Base-by-base conservation (phyloP, 2,329 filamentous ascomycete genomes). In the Chaetomiaceae sp. region DNA sequence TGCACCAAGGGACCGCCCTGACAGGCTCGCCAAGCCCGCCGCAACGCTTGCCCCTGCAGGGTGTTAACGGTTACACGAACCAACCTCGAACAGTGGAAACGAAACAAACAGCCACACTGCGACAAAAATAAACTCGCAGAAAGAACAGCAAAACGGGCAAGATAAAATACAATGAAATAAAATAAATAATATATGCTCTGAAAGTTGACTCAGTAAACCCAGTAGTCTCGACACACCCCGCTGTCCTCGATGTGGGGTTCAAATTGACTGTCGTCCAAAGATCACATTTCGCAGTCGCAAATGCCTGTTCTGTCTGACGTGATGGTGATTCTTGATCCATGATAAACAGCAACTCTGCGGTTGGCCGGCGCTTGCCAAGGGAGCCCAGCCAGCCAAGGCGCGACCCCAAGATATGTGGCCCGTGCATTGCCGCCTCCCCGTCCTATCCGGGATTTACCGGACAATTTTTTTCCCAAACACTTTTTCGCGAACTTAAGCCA, bases 381-480 rank as follows among this genome's bases (percentile, higher is more conserved):
- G 14, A 30, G 33, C 51, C 41, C 30, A 12, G 30, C 6, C 7
- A 46, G 43, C 38, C 46, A 49, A 54, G 30, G n/a, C 20, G n/a
- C 43, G 12, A 45, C 33, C 40, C 44, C 23, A 31, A 27, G 17
- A 35, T 34, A 39, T 41, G 25, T 58, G 56, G 55, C 44, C 54
- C 50, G 55, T 55, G 55, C 55, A 34, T 41, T 31, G 33, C 47
- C 43, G 44, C 48, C 48, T 30, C 42, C 44, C 42, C 27, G 31
- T 35, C 13, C 42, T 51, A 50, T 41, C 60, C 60, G 60, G 58
- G 55, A 60, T 57, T 60, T 61, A 55, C 56, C 58, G 60, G 54
- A 34, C 53, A 55, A 53, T 51, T 57, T 59, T 61, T 60, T 60
- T 53, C 31, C 17, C 12, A 42, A 17, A 17, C 14, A 14, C 34